A percentile compares a stretch with the other conserved stretches of the same genome.
Evolutionary conservation across 805 yeast species (phyloP).

Genomic region (Wickerhamomyces alni): DNA sequence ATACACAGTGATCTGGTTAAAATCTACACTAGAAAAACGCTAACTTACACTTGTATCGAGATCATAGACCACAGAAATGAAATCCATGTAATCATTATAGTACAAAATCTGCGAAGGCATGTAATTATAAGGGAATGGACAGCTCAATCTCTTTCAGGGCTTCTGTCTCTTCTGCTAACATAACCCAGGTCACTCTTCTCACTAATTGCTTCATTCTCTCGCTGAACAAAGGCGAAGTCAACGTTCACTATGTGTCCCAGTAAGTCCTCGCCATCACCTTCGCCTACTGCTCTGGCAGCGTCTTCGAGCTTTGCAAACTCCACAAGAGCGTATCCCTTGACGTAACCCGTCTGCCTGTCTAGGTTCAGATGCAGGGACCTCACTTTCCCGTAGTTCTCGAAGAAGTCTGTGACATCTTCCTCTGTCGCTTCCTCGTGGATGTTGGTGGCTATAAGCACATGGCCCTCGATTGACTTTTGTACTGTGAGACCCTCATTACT

Average conservation of each 20-base stretch:
- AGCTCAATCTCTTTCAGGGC: not conserved
- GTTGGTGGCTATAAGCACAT: constrained; percentile 33
- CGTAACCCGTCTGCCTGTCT: constrained; percentile 35
- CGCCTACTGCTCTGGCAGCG: constrained; percentile 28
- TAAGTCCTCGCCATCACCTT: constrained; percentile 25
- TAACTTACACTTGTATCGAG: not conserved
- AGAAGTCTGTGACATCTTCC: constrained; percentile 35
- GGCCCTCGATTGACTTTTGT: constrained; percentile 30
- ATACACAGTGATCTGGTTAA: too few species aligned
- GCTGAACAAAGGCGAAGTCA: constrained; percentile 34
- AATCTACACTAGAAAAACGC: too few species aligned
- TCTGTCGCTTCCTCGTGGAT: constrained; percentile 41
- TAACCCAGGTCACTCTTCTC: not conserved
- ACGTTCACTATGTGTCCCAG: constrained; percentile 27
- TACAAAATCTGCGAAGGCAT: too few species aligned
- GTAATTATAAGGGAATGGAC: too few species aligned
- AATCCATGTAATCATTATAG: too few species aligned
- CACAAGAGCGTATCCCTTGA: constrained; percentile 33
- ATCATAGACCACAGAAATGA: too few species aligned
- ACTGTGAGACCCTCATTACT: constrained; percentile 9
- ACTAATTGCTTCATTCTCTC: not conserved
- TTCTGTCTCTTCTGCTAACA: not conserved
- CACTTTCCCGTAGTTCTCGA: constrained; percentile 35
- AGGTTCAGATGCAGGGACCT: constrained; percentile 33
- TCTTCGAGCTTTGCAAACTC: constrained; percentile 29